Conservation (phyloP, 257 asterid species). For the Linaria vulgaris region DNA sequence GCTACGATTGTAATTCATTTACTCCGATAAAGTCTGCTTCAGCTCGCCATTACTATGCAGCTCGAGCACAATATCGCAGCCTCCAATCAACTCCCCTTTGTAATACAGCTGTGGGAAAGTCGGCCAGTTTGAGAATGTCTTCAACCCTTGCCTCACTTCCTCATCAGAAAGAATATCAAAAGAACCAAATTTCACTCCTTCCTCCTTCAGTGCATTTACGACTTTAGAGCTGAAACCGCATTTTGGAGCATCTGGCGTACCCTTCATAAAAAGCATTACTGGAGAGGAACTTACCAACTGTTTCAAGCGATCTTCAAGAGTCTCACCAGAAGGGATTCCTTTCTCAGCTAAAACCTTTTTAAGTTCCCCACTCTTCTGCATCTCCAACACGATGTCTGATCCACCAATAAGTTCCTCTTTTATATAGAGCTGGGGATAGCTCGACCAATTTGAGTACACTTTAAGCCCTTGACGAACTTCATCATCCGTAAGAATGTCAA, state of each 20-base stretch:
- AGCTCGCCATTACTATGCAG: conserved; percentile 64
- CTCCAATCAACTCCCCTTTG: conserved; percentile 94
- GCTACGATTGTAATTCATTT: conserved; percentile 17
- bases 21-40: conserved; percentile 67
- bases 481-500: conserved; percentile 80
- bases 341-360: conserved; percentile 62
- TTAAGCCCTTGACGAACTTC: conserved; percentile 96
- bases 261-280: conserved; percentile 87
- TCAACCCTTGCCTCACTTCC: conserved; percentile 91
- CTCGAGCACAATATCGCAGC: conserved; percentile 91
- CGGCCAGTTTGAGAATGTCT: conserved; percentile 92
- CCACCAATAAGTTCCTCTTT: conserved; percentile 91
- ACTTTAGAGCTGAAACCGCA: conserved; percentile 98
- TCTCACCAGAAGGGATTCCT: conserved; percentile 48
- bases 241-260: conserved; percentile 73
- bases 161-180: conserved; percentile 83
- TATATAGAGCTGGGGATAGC: conserved; percentile 91
- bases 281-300: conserved; percentile 54
- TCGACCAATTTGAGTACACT: conserved; percentile 94
- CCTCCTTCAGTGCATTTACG: conserved; percentile 67
- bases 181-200: conserved; percentile 68
- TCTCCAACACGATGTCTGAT: conserved; percentile 94
- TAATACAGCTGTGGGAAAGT: conserved; percentile 91
- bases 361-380: conserved; percentile 98
- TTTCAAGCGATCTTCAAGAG: conserved; percentile 63